Percentiles rank a stretch among this genome's conserved stretches.
Conservation (phyloP, 192 early-diverging fungal genomes). For the Chytriomyces sp. region DNA sequence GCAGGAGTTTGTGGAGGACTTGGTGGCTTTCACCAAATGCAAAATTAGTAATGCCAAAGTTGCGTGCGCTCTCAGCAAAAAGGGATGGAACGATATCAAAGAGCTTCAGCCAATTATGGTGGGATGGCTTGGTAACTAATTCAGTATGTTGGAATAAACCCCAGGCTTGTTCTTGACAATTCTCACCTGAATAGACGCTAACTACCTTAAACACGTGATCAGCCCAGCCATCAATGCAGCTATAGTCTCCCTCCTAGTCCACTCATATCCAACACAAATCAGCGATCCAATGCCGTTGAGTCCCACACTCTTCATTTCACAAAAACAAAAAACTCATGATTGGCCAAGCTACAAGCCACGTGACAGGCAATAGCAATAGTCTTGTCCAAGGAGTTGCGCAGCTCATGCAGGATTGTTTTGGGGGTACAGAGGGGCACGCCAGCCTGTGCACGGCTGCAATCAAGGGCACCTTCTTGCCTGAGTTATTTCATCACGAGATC, state of each 20-base stretch:
- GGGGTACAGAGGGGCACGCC: conserved; percentile 95
- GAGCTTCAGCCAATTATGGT: conserved; percentile 5
- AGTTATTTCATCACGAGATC: conserved; percentile 94
- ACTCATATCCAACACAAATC: conserved; percentile 20
- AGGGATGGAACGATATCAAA: conserved; percentile 16
- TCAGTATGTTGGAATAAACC: not conserved
- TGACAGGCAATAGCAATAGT: too few relatives aligned
- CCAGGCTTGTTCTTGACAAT: conserved; percentile 5
- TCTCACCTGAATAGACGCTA: conserved; percentile 26
- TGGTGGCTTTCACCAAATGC: conserved; percentile 1
- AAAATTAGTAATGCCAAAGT: conserved; percentile 5
- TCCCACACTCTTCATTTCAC: too few relatives aligned
- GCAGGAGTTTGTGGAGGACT: not conserved
- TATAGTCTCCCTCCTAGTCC: conserved; percentile 17
- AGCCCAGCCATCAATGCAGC: conserved; percentile 26
- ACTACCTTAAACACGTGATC: conserved; percentile 31
- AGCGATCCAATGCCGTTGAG: conserved; percentile 15
- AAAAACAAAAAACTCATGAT: too few relatives aligned
- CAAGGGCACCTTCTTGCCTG: conserved; percentile 59
- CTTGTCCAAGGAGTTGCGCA: conserved; percentile 69
- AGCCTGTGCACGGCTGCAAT: conserved; percentile 71
- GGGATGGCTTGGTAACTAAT: not conserved
- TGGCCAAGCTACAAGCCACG: too few relatives aligned
- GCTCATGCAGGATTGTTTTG: conserved; percentile 85
- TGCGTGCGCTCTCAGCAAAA: not conserved